phyloP scores from a whole-genome alignment of 2,329 filamentous ascomycete genomes.

The Penicillium palitans region DNA sequence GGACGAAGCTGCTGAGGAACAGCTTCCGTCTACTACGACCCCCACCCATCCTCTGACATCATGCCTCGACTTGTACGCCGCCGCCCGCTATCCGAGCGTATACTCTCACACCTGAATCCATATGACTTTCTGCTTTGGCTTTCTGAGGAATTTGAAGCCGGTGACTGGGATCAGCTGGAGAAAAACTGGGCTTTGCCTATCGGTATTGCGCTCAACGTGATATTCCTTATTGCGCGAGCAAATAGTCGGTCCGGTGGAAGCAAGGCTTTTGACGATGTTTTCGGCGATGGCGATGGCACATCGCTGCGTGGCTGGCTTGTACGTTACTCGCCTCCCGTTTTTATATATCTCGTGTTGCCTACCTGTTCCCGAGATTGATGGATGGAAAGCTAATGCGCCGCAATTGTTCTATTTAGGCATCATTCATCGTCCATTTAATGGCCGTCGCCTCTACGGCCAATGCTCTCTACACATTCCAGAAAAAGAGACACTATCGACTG shows the following conservation, averaged over 20 bases:
- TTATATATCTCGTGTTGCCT: background rate
- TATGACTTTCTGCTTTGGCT: conserved; percentile 88
- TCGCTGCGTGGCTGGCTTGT: conserved; percentile 70
- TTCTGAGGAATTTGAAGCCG: conserved; percentile 87
- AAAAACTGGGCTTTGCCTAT: conserved; percentile 73
- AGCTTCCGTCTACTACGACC: conserved; percentile 14
- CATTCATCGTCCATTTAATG: conserved; percentile 70
- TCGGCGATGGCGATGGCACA: conserved; percentile 66
- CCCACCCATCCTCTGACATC: conserved; percentile 38
- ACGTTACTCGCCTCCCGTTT: conserved; percentile 31
- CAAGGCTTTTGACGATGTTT: conserved; percentile 73
- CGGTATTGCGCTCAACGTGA: conserved; percentile 72
- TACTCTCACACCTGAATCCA: conserved; percentile 78
- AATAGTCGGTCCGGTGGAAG: conserved; percentile 61
- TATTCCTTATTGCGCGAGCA: conserved; percentile 79
- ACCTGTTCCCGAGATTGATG: background rate
- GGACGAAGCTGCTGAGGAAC: conserved; percentile 22
- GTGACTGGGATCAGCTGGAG: conserved; percentile 79
- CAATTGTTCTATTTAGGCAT: conserved; percentile 52
- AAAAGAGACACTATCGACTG: conserved; percentile 82
- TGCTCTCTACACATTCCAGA: conserved; percentile 75
- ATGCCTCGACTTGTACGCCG: conserved; percentile 83
- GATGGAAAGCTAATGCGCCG: conserved; percentile 1
- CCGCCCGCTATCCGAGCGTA: conserved; percentile 74
- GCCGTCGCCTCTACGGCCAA: conserved; percentile 69